A percentile compares a stretch with the other conserved stretches of the same genome.
phyloP scores from a whole-genome alignment of 768 basidiomycete species.

The Amanita pseudoporphyria region DNA sequence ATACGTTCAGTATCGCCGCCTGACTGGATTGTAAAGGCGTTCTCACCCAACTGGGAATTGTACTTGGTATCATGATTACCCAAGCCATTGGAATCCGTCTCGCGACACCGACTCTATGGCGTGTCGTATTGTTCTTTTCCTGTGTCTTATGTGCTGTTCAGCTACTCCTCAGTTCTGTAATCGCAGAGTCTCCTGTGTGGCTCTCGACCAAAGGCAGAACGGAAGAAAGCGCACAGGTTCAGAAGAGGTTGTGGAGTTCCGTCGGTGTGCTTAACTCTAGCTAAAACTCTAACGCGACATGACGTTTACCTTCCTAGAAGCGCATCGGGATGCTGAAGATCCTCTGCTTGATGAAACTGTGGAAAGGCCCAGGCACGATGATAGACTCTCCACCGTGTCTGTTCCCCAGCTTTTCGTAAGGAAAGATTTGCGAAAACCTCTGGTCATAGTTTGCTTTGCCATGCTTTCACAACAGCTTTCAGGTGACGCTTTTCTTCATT shows the following conservation, averaged over 20 bases:
- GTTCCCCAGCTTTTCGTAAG: constrained; percentile 42
- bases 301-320: background rate
- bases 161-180: constrained; percentile 38
- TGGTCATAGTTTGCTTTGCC: constrained; percentile 55
- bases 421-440: constrained; percentile 48
- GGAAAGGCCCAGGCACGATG: constrained; percentile 19
- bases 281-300: background rate
- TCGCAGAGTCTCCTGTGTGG: constrained; percentile 70
- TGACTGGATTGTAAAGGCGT: constrained; percentile 38
- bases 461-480: constrained; percentile 79
- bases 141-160: constrained; percentile 45
- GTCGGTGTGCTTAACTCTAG: constrained; percentile 16
- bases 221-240: constrained; percentile 39
- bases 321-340: constrained; percentile 22
- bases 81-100: constrained; percentile 67
- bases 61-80: constrained; percentile 80
- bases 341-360: constrained; percentile 19
- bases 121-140: constrained; percentile 59
- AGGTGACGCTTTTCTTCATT: constrained; percentile 29
- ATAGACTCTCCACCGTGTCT: constrained; percentile 27
- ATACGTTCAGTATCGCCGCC: background rate
- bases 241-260: constrained; percentile 45
- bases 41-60: constrained; percentile 74
- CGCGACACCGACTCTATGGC: constrained; percentile 65
- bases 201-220: constrained; percentile 38